Evolutionary conservation across 208 protist genomes (phyloP).

Genomic region (Phytomonas francai): DNA sequence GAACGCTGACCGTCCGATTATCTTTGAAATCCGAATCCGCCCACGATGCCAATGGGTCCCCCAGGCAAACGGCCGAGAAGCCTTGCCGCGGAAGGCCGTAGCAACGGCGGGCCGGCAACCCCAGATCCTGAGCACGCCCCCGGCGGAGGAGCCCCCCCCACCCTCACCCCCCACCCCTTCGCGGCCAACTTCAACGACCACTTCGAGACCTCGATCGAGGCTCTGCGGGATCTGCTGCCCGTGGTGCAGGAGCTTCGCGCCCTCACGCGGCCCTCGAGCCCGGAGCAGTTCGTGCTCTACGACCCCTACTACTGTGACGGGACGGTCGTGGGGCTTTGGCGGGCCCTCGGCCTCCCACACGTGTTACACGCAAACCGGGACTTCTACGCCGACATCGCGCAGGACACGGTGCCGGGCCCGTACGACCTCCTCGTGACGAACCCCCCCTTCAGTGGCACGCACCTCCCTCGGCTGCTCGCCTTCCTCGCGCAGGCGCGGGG

Average conservation of each 20-base stretch:
- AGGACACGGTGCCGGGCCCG: conserved; percentile 30
- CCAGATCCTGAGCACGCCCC: neutral
- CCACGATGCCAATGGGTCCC: too few species aligned
- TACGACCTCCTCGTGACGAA: conserved; percentile 81
- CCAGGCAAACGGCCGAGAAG: neutral
- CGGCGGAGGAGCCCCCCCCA: neutral
- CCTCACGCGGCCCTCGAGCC: conserved; percentile 36
- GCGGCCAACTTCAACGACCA: conserved; percentile 75
- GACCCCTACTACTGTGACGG: conserved; percentile 88
- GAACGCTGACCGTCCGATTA: too few species aligned
- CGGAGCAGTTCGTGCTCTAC: conserved; percentile 60
- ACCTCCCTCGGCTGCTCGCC: conserved; percentile 46
- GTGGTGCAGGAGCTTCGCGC: conserved; percentile 43
- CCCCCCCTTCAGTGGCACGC: conserved; percentile 73
- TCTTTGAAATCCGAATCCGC: too few species aligned
- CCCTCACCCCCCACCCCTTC: conserved; percentile 30
- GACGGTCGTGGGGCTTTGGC: conserved; percentile 32
- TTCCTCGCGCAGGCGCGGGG: conserved; percentile 32
- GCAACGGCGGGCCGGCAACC: neutral
- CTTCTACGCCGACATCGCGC: conserved; percentile 61
- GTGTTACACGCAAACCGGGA: conserved; percentile 86
- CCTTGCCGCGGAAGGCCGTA: neutral
- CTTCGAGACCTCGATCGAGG: conserved; percentile 62
- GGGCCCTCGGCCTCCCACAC: conserved; percentile 35
- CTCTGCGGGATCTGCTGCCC: conserved; percentile 47